Evolutionary conservation across 192 early-diverging fungal species (phyloP), one percentile per base, ranked within the genome.

Genomic region (Coemansia sp.): DNA sequence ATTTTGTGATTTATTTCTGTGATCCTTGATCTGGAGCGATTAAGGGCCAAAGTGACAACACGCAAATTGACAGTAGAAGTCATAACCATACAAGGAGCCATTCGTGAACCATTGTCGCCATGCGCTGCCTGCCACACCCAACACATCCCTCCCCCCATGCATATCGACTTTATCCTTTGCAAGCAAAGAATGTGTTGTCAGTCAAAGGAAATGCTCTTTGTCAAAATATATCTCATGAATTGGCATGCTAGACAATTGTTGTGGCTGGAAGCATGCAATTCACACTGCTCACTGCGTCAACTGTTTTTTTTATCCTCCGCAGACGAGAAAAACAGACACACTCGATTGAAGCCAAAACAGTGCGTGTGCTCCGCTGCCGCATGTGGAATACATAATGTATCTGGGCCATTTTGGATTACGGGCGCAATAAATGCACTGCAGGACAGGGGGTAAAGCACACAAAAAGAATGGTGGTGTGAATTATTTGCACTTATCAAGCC

Each of bases 401-500:
- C 45, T 12, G 53, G 53, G 14, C n/a, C 60, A 62, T 62, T 62
- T 62, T 21, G 41, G n/a, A 62, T 62, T 45, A 62, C 43, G 14
- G 43, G 7, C 10, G 30, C 66, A 67, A 67, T 60, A 60, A 67
- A 67, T 41, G 66, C 66, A 16, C 57, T 67, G 66, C 66, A 67
- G 48, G 58, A 34, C 34, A 43, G 35, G 35, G 35, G 14, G n/a
- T n/a, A n/a, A n/a, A 58, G n/a, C 56, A 58, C 14, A 36, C 30
- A 58, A 36, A 9, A 24, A 52, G 23, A 21, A 51, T 3, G 6
- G 18, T 48, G 18, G 18, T 2, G 3, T 18, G 45, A 18, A 49
- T 49, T 12, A 20, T 49, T 16, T 49, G n/a, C 18, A 49, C 2
- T 20, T 20, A n/a, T 12, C 46, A 49, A 49, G 20, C 18, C 6